Conservation (phyloP, 2,329 filamentous ascomycete genomes). For the Mariannaea elegans region DNA sequence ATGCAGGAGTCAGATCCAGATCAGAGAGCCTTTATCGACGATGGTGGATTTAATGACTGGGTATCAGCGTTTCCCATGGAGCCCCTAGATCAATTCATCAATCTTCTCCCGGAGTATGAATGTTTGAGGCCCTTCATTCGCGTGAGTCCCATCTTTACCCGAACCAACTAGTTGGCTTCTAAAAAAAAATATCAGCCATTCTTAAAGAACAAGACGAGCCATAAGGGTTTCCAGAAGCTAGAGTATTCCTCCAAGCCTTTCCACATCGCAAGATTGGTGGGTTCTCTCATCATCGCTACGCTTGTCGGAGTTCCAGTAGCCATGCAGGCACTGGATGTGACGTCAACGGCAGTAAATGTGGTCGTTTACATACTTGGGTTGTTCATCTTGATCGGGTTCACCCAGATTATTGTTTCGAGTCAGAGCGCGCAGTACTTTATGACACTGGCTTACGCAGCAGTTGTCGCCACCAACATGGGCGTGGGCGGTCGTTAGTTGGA, state of each 20-base stretch:
- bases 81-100: background rate
- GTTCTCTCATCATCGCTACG: constrained; percentile 2
- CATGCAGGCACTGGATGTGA: constrained; percentile 6
- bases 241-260: background rate
- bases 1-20: background rate
- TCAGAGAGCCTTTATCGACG: background rate
- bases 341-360: constrained; percentile 2
- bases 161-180: background rate
- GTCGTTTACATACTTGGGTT: constrained; percentile 9
- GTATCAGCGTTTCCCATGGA: background rate
- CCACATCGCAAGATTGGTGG: background rate
- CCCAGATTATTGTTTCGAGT: background rate
- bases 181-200: background rate
- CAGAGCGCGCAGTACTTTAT: background rate
- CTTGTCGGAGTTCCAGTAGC: constrained; percentile 16
- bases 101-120: background rate
- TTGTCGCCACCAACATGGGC: constrained; percentile 6
- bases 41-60: background rate
- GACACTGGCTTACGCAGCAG: constrained; percentile 13
- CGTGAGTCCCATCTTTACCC: background rate
- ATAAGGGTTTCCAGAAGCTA: background rate
- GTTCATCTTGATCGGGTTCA: constrained; percentile 2
- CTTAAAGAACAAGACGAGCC: background rate
- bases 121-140: background rate
- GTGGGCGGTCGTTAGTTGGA: background rate